These are phyloP conservation scores for Gypsophila paniculata DNA, from an alignment of 179 eudicot species.

Conservation along the genomic window DNA sequence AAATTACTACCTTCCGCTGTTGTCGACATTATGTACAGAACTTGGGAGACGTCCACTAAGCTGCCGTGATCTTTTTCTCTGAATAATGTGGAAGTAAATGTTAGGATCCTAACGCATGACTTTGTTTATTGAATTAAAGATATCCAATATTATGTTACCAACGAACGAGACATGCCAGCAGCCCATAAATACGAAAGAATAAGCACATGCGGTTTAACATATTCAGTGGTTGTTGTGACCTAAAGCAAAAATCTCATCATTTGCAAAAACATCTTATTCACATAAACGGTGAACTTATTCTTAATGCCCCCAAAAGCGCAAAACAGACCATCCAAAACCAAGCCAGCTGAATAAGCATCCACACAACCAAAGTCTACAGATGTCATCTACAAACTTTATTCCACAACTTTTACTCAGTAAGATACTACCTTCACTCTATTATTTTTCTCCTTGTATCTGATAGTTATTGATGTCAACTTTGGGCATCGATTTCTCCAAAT, in stretches of 20 bases:
- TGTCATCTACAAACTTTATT: too few species aligned
- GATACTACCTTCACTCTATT: neutral
- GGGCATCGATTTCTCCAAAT: too few species aligned
- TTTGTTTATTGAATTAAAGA: neutral
- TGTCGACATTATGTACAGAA: conserved; percentile 34
- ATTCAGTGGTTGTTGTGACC: neutral
- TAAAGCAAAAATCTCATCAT: neutral
- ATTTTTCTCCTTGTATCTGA: too few species aligned
- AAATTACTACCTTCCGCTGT: conserved; percentile 47
- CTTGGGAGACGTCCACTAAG: conserved; percentile 38
- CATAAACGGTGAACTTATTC: neutral
- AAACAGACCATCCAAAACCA: too few species aligned
- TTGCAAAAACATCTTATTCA: neutral
- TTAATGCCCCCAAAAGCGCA: too few species aligned
- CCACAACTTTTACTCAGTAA: neutral
- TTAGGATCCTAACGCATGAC: conserved; percentile 2
- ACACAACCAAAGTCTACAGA: neutral
- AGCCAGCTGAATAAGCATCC: neutral
- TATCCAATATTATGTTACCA: neutral
- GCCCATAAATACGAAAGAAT: neutral
- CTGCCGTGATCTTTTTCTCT: conserved; percentile 57
- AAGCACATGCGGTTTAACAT: neutral
- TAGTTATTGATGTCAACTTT: too few species aligned
- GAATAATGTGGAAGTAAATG: conserved; percentile 23
- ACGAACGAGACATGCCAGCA: neutral